A percentile compares a stretch with the other conserved stretches of the same genome.
Conservation (phyloP, 2,329 filamentous ascomycete species). For the Aphanoascus verrucosus region DNA sequence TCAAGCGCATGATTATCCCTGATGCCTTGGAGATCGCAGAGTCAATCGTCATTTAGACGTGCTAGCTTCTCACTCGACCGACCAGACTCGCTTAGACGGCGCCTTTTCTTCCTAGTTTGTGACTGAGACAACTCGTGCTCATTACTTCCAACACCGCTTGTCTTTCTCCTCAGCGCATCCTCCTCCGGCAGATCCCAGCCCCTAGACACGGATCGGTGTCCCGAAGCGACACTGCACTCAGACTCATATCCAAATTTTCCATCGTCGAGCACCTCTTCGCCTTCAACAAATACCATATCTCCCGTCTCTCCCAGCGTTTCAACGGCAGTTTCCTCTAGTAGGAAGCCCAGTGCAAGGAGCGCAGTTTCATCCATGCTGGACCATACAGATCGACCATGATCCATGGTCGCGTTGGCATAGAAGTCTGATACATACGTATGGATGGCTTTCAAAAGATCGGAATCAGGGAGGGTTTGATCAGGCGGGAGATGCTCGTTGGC, state of each 20-base stretch:
- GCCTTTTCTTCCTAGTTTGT: constrained; percentile 1
- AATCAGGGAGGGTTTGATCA: constrained; percentile 39
- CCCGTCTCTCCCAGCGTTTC: constrained; percentile 47
- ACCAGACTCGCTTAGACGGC: constrained; percentile 8
- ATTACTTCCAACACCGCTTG: constrained; percentile 2
- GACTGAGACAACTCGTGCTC: constrained; percentile 1
- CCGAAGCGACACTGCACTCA: not conserved
- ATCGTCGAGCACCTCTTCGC: constrained; percentile 24
- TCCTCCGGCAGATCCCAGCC: not conserved
- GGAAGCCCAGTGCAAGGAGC: constrained; percentile 48
- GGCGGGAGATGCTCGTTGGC: constrained; percentile 39
- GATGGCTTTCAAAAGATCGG: constrained; percentile 47
- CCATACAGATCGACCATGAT: constrained; percentile 33
- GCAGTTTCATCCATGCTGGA: constrained; percentile 53
- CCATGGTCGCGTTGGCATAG: constrained; percentile 34
- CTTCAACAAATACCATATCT: constrained; percentile 48
- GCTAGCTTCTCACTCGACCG: not conserved
- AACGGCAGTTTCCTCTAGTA: constrained; percentile 48
- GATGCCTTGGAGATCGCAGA: not conserved
- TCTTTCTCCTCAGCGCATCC: not conserved
- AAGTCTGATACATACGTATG: constrained; percentile 49
- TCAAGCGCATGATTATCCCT: not conserved
- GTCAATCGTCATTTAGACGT: not conserved
- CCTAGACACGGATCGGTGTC: not conserved
- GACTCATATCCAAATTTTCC: constrained; percentile 14